Conservation (phyloP, 805 yeast species). For the Candida mattraensis region DNA sequence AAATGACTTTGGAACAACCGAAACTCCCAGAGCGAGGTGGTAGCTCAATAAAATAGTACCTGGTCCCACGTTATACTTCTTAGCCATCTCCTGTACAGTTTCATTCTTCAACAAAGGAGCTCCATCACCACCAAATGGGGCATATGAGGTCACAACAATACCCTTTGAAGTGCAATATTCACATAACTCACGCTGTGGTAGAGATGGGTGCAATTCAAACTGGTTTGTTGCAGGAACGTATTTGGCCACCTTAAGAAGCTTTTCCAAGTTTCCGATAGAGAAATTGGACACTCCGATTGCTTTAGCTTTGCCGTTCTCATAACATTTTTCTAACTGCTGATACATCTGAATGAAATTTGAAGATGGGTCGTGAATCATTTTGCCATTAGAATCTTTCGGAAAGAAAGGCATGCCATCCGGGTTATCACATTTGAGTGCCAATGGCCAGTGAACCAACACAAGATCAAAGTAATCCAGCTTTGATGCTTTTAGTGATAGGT, state of each 20-base stretch:
- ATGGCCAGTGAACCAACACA: conserved; percentile 48
- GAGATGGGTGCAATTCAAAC: conserved; percentile 44
- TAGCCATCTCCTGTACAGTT: conserved; percentile 44
- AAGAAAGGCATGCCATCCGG: conserved; percentile 19
- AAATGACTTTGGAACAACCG: conserved; percentile 39
- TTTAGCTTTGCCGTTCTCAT: conserved; percentile 42
- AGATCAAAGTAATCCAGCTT: conserved; percentile 45
- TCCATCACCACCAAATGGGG: conserved; percentile 44
- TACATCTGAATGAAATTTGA: conserved; percentile 65
- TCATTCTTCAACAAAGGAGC: conserved; percentile 39
- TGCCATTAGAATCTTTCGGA: conserved; percentile 27
- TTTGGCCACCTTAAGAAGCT: conserved; percentile 34
- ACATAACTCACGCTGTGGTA: conserved; percentile 36
- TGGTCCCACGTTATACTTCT: conserved; percentile 47
- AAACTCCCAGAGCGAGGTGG: conserved; percentile 30
- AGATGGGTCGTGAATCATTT: conserved; percentile 18
- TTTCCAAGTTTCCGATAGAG: conserved; percentile 30
- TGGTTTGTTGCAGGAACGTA: conserved; percentile 45
- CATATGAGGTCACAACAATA: conserved; percentile 39
- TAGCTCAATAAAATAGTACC: conserved; percentile 51
- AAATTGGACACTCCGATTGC: conserved; percentile 47
- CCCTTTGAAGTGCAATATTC: conserved; percentile 32
- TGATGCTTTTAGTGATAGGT: conserved; percentile 37
- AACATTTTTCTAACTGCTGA: conserved; percentile 71
- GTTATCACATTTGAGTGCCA: conserved; percentile 30